Percentiles rank a stretch among this genome's conserved stretches.
Evolutionary conservation across 2,329 filamentous ascomycete species (phyloP).

Genomic region (Phyllachora maydis): DNA sequence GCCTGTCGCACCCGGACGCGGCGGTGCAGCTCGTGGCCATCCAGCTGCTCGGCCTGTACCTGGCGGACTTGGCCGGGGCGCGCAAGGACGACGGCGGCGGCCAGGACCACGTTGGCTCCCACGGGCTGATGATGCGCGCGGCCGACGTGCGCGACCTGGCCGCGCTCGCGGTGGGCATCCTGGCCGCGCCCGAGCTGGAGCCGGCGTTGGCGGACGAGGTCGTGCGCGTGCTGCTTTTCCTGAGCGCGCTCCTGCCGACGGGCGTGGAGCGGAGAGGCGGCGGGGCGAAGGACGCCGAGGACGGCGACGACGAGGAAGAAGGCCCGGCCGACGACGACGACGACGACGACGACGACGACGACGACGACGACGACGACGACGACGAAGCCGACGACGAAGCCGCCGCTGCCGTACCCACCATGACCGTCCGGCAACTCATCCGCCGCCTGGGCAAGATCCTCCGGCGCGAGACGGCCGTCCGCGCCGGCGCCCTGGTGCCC

Average conservation of each 20-base stretch:
- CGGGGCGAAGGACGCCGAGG: constrained; percentile 18
- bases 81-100: constrained; percentile 33
- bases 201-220: constrained; percentile 62
- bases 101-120: constrained; percentile 45
- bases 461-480: too few relatives aligned
- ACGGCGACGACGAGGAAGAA: constrained; percentile 14
- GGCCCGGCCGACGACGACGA: constrained; percentile 18
- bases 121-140: constrained; percentile 46
- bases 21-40: constrained; percentile 62
- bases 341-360: too few relatives aligned
- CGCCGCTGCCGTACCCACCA: too few relatives aligned
- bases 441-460: constrained; percentile 61
- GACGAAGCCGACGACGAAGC: too few relatives aligned
- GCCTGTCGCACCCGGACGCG: constrained; percentile 50
- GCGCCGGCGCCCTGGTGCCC: constrained; percentile 47
- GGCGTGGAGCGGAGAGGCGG: constrained; percentile 27
- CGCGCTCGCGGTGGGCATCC: constrained; percentile 23
- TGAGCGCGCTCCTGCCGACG: constrained; percentile 40
- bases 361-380: constrained; percentile 21
- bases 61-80: constrained; percentile 65
- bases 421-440: constrained; percentile 56
- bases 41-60: constrained; percentile 53
- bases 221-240: constrained; percentile 64
- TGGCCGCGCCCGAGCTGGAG: constrained; percentile 43
- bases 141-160: constrained; percentile 42